Conservation (phyloP, 1,139 yeast species). For the Blastobotrys ciferrii region DNA sequence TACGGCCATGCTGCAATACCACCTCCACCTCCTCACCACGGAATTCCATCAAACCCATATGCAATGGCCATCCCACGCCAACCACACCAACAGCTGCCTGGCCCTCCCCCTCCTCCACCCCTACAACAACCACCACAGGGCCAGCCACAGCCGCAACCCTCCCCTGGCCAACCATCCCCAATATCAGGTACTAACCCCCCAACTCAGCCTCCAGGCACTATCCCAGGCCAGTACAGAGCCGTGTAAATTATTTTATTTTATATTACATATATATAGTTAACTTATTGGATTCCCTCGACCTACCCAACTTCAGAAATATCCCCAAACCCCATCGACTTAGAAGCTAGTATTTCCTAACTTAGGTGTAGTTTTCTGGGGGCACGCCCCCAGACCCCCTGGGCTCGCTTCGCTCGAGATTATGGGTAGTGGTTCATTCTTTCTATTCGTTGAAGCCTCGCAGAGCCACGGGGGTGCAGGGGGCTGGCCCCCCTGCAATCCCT, state of each 20-base stretch:
- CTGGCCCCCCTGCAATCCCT: no score
- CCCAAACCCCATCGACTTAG: no score
- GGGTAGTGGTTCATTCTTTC: no score
- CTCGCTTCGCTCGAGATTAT: no score
- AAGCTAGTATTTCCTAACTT: no score
- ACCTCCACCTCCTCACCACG: slow-evolving; percentile 9
- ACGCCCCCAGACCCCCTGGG: no score
- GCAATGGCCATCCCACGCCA: slow-evolving; percentile 3
- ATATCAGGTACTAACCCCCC: slow-evolving; percentile 6
- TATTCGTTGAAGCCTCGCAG: no score
- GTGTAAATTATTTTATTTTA: slow-evolving; percentile 4
- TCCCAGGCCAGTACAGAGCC: slow-evolving; percentile 9
- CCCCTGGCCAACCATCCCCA: background rate
- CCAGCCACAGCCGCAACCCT: slow-evolving; percentile 8
- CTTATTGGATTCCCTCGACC: background rate
- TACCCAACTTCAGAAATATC: no score
- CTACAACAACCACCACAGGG: slow-evolving; percentile 2
- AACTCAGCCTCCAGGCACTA: slow-evolving; percentile 6
- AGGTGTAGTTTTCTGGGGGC: no score
- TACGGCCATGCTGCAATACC: slow-evolving; percentile 19
- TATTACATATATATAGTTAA: background rate
- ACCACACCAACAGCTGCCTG: slow-evolving; percentile 5
- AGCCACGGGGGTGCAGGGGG: no score
- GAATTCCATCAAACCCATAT: slow-evolving; percentile 7
- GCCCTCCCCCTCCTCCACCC: slow-evolving; percentile 16